A percentile compares a stretch with the other conserved stretches of the same genome.
Evolutionary conservation across 2,329 filamentous ascomycete genomes (phyloP).

Genomic region (Coniochaeta hoffmannii): DNA sequence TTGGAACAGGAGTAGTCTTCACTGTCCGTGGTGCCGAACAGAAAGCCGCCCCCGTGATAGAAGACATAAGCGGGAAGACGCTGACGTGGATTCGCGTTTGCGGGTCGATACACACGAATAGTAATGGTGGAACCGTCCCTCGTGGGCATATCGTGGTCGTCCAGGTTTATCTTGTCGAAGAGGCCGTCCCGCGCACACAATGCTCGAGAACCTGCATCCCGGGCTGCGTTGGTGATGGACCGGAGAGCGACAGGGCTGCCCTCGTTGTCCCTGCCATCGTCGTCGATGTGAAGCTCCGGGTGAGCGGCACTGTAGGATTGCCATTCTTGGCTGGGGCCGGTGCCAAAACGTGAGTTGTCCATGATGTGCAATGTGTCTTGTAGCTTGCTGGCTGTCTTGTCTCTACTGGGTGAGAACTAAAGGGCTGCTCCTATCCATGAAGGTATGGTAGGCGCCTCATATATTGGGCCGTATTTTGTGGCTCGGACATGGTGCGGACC

Average conservation of each 20-base stretch:
- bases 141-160: slow-evolving; percentile 8
- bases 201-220: neutral
- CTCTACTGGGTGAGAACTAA: neutral
- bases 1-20: slow-evolving; percentile 39
- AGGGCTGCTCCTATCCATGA: too few species aligned
- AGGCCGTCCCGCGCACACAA: neutral
- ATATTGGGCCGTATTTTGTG: neutral
- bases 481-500: neutral
- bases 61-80: slow-evolving; percentile 21
- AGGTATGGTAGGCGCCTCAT: too few species aligned
- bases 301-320: neutral
- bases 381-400: neutral
- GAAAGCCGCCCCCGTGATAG: slow-evolving; percentile 46
- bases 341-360: neutral
- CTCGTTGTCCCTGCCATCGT: neutral
- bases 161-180: neutral
- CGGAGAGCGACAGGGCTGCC: neutral
- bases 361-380: neutral
- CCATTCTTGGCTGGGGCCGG: neutral
- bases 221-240: neutral
- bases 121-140: slow-evolving; percentile 11
- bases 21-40: slow-evolving; percentile 40
- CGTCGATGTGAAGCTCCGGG: neutral
- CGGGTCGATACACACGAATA: slow-evolving; percentile 11
- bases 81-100: neutral